Conservation (phyloP, 768 basidiomycete genomes). For the Paxillus rubicundulus region DNA sequence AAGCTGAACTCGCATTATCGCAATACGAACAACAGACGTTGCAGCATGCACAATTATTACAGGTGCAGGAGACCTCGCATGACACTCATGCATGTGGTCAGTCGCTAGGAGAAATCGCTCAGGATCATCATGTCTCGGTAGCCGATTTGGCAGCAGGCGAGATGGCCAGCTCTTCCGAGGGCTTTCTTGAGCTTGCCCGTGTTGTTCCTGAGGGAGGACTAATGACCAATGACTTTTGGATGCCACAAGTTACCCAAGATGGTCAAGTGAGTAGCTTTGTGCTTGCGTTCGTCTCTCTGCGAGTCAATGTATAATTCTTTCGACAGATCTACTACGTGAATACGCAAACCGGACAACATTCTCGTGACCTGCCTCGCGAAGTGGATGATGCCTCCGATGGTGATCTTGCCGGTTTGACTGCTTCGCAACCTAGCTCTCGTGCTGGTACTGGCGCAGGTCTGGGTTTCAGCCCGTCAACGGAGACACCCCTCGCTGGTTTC, state of each 20-base stretch:
- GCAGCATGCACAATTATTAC: slow-evolving; percentile 14
- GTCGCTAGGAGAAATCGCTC: slow-evolving; percentile 12
- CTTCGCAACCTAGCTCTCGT: slow-evolving; percentile 54
- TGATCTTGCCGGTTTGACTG: slow-evolving; percentile 56
- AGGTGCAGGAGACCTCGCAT: slow-evolving; percentile 9
- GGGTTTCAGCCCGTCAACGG: slow-evolving; percentile 39
- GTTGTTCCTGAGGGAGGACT: slow-evolving; percentile 29
- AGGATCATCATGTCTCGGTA: slow-evolving; percentile 37
- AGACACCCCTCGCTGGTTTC: slow-evolving; percentile 50
- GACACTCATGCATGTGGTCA: slow-evolving; percentile 14
- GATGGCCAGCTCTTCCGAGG: slow-evolving; percentile 36
- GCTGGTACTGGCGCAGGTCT: slow-evolving; percentile 53
- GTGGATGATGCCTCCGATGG: slow-evolving; percentile 62
- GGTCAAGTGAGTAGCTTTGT: slow-evolving; percentile 65
- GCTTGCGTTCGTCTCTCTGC: not conserved
- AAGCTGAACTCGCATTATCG: slow-evolving; percentile 66
- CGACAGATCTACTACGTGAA: slow-evolving; percentile 94
- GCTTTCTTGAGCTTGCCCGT: slow-evolving; percentile 32
- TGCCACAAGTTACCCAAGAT: slow-evolving; percentile 77
- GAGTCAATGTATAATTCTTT: not conserved
- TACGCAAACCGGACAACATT: slow-evolving; percentile 78
- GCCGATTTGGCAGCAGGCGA: slow-evolving; percentile 42
- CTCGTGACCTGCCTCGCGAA: slow-evolving; percentile 81
- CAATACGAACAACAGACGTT: slow-evolving; percentile 13
- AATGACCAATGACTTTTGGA: slow-evolving; percentile 79